These are phyloP conservation scores for Lyophyllum semitale DNA, from an alignment of 768 basidiomycete genomes.

Conservation along the genomic window DNA sequence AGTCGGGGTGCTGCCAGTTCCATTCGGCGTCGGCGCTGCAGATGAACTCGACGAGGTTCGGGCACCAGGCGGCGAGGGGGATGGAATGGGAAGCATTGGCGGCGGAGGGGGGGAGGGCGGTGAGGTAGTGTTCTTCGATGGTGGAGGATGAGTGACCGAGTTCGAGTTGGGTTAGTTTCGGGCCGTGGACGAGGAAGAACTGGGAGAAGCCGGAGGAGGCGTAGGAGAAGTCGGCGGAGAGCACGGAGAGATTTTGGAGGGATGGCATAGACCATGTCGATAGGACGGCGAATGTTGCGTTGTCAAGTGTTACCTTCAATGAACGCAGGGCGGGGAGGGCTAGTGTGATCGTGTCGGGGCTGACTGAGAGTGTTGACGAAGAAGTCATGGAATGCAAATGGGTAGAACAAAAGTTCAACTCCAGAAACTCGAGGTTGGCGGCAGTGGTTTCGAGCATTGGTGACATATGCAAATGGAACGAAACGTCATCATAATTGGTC, in stretches of 20 bases:
- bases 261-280: conserved; percentile 67
- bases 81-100: conserved; percentile 36
- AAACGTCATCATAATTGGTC: conserved; percentile 72
- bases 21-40: conserved; percentile 79
- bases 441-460: conserved; percentile 55
- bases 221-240: conserved; percentile 72
- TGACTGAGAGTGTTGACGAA: conserved; percentile 9
- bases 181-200: conserved; percentile 71
- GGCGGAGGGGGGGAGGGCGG: conserved; percentile 40
- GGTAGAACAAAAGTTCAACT: conserved; percentile 61
- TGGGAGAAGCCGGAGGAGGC: conserved; percentile 62
- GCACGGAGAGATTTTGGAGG: conserved; percentile 64
- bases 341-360: conserved; percentile 33
- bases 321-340: conserved; percentile 65
- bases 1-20: conserved; percentile 79
- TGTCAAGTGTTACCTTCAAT: conserved; percentile 71
- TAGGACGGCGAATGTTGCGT: conserved; percentile 68
- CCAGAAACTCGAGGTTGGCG: conserved; percentile 63
- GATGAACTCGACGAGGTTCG: conserved; percentile 68
- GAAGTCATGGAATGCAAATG: conserved; percentile 37
- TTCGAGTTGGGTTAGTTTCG: conserved; percentile 63
- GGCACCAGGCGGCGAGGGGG: conserved; percentile 68
- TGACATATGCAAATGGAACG: conserved; percentile 54
- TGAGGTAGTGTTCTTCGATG: conserved; percentile 69
- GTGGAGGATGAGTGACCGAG: conserved; percentile 70